Conservation (phyloP, 75 land plant genomes). For the Cunninghamia lanceolata region DNA sequence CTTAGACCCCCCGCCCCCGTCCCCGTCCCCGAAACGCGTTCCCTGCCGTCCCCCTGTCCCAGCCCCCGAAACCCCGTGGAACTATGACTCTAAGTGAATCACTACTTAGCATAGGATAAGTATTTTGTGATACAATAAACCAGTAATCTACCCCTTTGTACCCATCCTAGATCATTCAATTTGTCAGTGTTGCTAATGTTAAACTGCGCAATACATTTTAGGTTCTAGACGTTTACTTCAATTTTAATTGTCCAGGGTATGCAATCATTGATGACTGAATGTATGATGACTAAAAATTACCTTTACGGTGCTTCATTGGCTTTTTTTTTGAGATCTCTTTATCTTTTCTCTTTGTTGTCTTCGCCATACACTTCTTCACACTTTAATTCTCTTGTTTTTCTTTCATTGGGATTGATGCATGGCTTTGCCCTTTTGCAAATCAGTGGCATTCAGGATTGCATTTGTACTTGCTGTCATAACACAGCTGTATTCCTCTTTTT, state of each 20-base stretch:
- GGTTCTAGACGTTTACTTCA: background rate
- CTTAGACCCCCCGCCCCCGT: too few relatives aligned
- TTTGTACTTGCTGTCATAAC: background rate
- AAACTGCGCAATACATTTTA: background rate
- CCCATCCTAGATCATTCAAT: background rate
- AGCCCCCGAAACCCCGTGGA: too few relatives aligned
- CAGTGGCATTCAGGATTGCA: background rate
- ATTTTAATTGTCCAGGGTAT: background rate
- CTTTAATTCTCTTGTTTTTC: background rate
- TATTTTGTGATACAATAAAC: background rate
- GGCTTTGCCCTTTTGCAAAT: background rate
- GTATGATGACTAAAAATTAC: background rate
- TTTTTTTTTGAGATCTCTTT: too few relatives aligned
- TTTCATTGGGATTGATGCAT: background rate
- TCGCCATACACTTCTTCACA: background rate
- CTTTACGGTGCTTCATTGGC: background rate
- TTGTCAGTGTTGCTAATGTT: background rate
- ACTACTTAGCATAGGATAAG: background rate
- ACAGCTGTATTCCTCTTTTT: too few relatives aligned
- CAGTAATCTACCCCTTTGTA: background rate
- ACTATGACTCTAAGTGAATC: too few relatives aligned
- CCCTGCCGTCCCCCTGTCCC: too few relatives aligned
- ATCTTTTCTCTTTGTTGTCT: background rate
- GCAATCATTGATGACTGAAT: background rate
- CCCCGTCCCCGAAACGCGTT: too few relatives aligned